Evolutionary conservation across 2,329 filamentous ascomycete species (phyloP), one percentile per base, ranked within the genome.

Genomic region (Exophiala phaeomuriformis): DNA sequence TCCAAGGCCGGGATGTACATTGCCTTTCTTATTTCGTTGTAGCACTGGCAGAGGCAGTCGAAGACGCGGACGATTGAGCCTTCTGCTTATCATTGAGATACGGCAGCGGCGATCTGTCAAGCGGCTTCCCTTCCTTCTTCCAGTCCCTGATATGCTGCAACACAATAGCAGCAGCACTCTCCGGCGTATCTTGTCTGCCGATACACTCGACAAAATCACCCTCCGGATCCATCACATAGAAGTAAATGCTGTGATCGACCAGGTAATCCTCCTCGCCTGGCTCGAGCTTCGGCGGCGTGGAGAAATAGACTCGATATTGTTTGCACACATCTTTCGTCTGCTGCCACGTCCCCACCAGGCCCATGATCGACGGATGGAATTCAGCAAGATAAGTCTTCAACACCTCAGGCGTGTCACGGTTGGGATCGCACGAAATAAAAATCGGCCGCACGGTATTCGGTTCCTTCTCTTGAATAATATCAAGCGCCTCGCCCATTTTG

Each of bases 201-300:
- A 98, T 84, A 8, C 90, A 94, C 75, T 98, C 94, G 30, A 98
- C 91, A 70, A 98, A 98, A 69, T 98, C 90, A 19, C 91, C 91
- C 64, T 97, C 90, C 0, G 93, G 93, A 69, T 97, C 93, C 93
- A 98, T 98, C 63, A 98, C 74, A 71, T 98, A 98, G 66, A 98
- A 98, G 77, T 98, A 98, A 64, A 98, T 98, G 71, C 90, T 96
- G 75, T 98, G 93, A 70, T 98, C 93, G 8, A 98, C 93, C 64
- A 98, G 72, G 69, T 98, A 98, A 71, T 98, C 93, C 46, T 64
- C 62, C 76, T 96, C 87, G 1, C 91, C 93, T 1, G 90, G 86
- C 76, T 90, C 86, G 52, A 97, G 88, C 59, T 90, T 80, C 64
- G 82, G 77, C 33, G 93, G 93, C 45, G 93, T 98, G 67, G 87